Conservation (phyloP, 148 eudicot genomes). For the Amaranthus hypochondriacus region DNA sequence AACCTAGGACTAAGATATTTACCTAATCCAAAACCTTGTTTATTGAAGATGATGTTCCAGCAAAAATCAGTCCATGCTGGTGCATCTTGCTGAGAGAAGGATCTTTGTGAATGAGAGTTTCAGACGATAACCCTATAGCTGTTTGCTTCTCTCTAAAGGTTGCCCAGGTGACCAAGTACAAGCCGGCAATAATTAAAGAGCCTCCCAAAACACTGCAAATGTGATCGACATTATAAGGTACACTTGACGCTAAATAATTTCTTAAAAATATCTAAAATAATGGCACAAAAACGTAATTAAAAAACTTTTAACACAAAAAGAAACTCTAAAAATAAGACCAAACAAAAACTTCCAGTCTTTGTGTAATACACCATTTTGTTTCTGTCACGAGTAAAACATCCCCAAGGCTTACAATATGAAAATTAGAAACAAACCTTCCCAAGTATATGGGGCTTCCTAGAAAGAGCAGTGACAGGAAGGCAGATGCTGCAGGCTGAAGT, state of each 20-base stretch:
- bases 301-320: background rate
- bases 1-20: background rate
- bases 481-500: constrained; percentile 85
- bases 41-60: constrained; percentile 45
- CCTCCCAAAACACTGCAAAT: constrained; percentile 80
- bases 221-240: constrained; percentile 7
- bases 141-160: constrained; percentile 62
- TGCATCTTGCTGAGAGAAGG: constrained; percentile 39
- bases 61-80: constrained; percentile 42
- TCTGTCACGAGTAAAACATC: background rate
- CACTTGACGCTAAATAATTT: background rate
- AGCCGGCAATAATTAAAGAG: constrained; percentile 67
- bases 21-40: constrained; percentile 65
- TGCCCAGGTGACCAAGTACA: constrained; percentile 94
- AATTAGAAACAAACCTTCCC: constrained; percentile 58
- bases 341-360: background rate
- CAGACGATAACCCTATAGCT: constrained; percentile 36
- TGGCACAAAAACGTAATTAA: background rate
- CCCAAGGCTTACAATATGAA: background rate
- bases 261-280: background rate
- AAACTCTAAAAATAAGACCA: background rate
- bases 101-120: constrained; percentile 52
- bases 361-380: background rate
- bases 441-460: constrained; percentile 78
- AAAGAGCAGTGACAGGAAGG: constrained; percentile 61